Evolutionary conservation across 2,329 filamentous ascomycete genomes (phyloP), one percentile per base, ranked within the genome.

Genomic region (Fusarium ambrosium): DNA sequence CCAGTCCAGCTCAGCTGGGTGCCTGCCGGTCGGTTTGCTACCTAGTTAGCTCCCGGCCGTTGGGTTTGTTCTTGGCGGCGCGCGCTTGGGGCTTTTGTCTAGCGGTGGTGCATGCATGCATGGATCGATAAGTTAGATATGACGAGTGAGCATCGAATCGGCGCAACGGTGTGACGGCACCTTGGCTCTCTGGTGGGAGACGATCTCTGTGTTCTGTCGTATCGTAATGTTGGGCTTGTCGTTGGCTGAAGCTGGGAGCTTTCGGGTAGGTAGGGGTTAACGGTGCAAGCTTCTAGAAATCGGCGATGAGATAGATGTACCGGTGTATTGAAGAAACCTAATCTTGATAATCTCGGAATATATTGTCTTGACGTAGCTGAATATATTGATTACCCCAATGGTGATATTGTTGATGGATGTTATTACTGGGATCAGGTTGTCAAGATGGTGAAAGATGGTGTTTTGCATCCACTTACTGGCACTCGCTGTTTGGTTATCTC

Each of bases 11-110:
- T 32, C 32, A 43, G 51, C 59, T 64, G 51, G 18, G 48, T 71
- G 48, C 48, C 45, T 48, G 20, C 27, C 61, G 20, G 32, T 34
- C 32, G 32, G 11, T 16, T 24, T 55, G 29, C 62, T 29, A 29
- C 27, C 27, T 73, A 75, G 29, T 60, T 73, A 75, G 72, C 55
- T 75, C 69, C 72, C 72, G 69, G 61, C 72, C 69, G 72, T 75
- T 75, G 66, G 72, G 51, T 62, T 62, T 66, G 55, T 58, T 65
- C 70, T 65, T 62, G 59, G 36, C 61, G 55, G 66, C 62, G 53
- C 64, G 34, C 63, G 68, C 69, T 71, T 56, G 41, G 68, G 43
- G 69, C 55, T 60, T 56, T 72, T 53, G 66, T 32, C 22, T 39
- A 55, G 36, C 20, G 45, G 53, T 62, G 32, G 32, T 34, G 32